Conservation (phyloP, 192 early-diverging fungal genomes). For the Coemansia sp. region DNA sequence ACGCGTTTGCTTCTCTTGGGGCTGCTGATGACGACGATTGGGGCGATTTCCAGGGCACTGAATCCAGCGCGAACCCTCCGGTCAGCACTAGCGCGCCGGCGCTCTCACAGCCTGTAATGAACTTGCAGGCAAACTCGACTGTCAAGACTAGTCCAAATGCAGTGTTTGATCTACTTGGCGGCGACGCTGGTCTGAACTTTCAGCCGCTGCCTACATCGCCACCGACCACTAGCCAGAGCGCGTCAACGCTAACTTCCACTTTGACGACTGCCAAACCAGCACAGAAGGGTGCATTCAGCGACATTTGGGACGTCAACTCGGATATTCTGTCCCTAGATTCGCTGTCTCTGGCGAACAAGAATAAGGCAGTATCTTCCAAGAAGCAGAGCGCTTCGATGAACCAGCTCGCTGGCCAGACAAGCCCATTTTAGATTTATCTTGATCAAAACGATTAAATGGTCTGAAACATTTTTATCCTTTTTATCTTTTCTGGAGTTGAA, state of each 20-base stretch:
- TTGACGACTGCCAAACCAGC: constrained; percentile 7
- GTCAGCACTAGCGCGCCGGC: constrained; percentile 9
- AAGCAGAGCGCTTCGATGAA: constrained; percentile 38
- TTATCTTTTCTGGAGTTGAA: neutral
- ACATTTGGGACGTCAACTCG: constrained; percentile 72
- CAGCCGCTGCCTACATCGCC: constrained; percentile 30
- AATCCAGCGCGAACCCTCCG: constrained; percentile 5
- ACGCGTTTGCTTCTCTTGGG: constrained; percentile 11
- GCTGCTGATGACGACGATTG: constrained; percentile 67
- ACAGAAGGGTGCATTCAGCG: constrained; percentile 49
- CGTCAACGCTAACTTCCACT: constrained; percentile 3
- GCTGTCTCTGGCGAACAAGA: constrained; percentile 60
- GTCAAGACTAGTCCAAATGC: constrained; percentile 10
- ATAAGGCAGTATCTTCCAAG: constrained; percentile 12
- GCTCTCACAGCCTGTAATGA: constrained; percentile 17
- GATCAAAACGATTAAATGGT: neutral
- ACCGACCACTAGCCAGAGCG: constrained; percentile 13
- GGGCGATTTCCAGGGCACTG: constrained; percentile 68
- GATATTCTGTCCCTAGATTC: constrained; percentile 71
- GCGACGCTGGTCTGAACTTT: constrained; percentile 17
- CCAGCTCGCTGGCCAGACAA: constrained; percentile 33
- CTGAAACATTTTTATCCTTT: neutral
- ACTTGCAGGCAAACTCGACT: constrained; percentile 2
- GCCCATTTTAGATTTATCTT: constrained; percentile 1
- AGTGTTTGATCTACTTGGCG: constrained; percentile 32